phyloP scores from a whole-genome alignment of 768 basidiomycete genomes.

The Podaxis rugospora region DNA sequence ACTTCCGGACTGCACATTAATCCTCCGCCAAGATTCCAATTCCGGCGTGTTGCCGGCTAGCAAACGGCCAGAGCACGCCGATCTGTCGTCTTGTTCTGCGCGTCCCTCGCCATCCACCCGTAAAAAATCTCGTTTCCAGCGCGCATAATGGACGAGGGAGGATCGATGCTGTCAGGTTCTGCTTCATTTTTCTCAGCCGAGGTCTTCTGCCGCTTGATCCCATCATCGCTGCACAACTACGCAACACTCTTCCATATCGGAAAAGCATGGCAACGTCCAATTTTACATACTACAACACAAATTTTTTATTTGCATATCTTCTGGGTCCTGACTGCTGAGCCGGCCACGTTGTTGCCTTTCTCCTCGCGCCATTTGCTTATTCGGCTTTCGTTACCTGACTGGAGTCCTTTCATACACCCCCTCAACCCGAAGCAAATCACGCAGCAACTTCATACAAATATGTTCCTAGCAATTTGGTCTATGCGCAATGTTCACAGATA shows the following conservation, averaged over 20 bases:
- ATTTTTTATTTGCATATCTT: neutral
- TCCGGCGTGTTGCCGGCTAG: neutral
- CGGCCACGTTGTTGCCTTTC: neutral
- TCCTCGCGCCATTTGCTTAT: neutral
- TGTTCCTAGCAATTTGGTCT: slow-evolving; percentile 74
- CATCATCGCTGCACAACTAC: neutral
- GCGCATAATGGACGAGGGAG: neutral
- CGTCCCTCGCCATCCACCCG: neutral
- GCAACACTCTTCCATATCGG: neutral
- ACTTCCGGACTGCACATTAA: neutral
- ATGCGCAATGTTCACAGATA: neutral
- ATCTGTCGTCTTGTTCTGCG: neutral
- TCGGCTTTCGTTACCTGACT: neutral
- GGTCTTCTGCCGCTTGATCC: neutral
- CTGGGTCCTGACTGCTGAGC: neutral
- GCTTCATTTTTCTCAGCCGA: neutral
- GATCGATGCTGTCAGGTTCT: neutral
- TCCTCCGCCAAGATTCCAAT: neutral
- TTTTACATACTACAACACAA: neutral
- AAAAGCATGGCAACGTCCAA: neutral
- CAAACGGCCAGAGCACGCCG: neutral
- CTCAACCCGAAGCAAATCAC: neutral
- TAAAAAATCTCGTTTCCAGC: neutral
- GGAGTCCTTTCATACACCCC: neutral
- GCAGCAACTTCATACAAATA: slow-evolving; percentile 75